A percentile compares a stretch with the other conserved stretches of the same genome.
phyloP scores from a whole-genome alignment of 2,329 filamentous ascomycete genomes.

The Blastomyces emzantsi region DNA sequence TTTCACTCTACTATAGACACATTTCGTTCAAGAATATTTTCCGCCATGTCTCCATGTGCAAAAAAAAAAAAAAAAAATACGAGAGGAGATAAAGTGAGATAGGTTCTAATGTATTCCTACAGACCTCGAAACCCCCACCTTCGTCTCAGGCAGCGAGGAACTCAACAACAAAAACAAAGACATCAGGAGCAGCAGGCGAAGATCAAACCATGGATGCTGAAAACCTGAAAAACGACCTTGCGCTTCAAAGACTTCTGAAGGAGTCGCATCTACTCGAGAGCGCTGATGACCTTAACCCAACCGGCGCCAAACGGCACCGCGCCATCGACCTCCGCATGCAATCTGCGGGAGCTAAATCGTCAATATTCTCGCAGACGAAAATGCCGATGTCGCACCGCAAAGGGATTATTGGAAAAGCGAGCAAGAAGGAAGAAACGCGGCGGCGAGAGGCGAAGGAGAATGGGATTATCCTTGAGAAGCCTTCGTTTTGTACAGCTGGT shows the following conservation, averaged over 20 bases:
- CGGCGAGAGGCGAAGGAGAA: constrained; percentile 78
- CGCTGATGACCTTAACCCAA: constrained; percentile 67
- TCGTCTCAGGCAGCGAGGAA: constrained; percentile 19
- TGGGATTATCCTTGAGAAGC: constrained; percentile 72
- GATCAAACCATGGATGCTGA: constrained; percentile 49
- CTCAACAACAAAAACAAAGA: constrained; percentile 22
- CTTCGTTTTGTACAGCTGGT: constrained; percentile 26
- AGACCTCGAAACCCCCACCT: constrained; percentile 42
- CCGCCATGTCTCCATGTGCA: neutral
- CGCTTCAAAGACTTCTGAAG: constrained; percentile 76
- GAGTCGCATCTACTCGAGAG: constrained; percentile 93
- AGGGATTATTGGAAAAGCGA: constrained; percentile 66
- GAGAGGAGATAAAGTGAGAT: neutral
- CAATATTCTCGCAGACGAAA: constrained; percentile 66
- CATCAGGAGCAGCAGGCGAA: constrained; percentile 46
- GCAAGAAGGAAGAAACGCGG: constrained; percentile 57
- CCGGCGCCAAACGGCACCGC: constrained; percentile 67
- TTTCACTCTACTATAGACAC: constrained; percentile 1
- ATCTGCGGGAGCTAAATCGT: constrained; percentile 66
- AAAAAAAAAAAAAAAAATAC: neutral
- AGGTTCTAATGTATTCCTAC: constrained; percentile 3
- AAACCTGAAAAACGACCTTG: constrained; percentile 86
- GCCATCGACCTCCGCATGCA: constrained; percentile 77
- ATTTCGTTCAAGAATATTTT: constrained; percentile 2
- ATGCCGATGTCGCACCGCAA: constrained; percentile 85